A percentile compares a stretch with the other conserved stretches of the same genome.
These are phyloP conservation scores for Morella rubra DNA, from an alignment of 306 rosid species.

Conservation along the genomic window DNA sequence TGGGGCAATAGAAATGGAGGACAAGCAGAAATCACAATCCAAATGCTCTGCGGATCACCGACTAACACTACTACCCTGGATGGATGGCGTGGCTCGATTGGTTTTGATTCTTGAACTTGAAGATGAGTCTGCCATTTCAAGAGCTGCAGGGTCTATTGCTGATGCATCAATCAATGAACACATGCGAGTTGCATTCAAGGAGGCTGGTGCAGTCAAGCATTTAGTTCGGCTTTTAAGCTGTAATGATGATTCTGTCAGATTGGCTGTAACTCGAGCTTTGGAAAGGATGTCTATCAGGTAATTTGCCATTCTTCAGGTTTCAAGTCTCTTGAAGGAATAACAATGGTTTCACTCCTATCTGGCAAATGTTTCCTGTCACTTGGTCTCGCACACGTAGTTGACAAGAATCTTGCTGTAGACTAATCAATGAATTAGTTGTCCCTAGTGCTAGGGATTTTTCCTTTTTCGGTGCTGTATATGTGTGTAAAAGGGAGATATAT, in stretches of 20 bases:
- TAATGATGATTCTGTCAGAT: slow-evolving; percentile 46
- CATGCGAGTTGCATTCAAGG: slow-evolving; percentile 77
- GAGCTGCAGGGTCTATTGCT: slow-evolving; percentile 74
- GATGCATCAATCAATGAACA: slow-evolving; percentile 77
- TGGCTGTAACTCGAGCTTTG: slow-evolving; percentile 60
- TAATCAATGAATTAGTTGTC: neutral
- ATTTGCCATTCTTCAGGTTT: slow-evolving; percentile 7
- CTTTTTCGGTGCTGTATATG: neutral
- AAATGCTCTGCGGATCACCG: slow-evolving; percentile 39
- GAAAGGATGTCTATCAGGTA: slow-evolving; percentile 84
- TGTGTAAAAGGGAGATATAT: neutral
- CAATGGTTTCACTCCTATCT: neutral
- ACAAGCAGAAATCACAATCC: slow-evolving; percentile 37
- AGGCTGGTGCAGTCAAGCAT: slow-evolving; percentile 81
- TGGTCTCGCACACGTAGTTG: neutral
- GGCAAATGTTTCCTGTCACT: neutral
- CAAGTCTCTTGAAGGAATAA: neutral
- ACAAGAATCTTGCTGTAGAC: neutral
- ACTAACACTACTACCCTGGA: slow-evolving; percentile 72
- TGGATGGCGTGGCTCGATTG: slow-evolving; percentile 87
- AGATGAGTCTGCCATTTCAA: slow-evolving; percentile 54
- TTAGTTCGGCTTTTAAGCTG: slow-evolving; percentile 55
- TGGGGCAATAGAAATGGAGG: slow-evolving; percentile 73
- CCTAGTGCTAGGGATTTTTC: neutral
- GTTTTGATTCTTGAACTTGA: slow-evolving; percentile 70